A percentile compares a stretch with the other conserved stretches of the same genome.
phyloP scores from a whole-genome alignment of 164 flowering plant genomes.

The Pachysandra terminalis region DNA sequence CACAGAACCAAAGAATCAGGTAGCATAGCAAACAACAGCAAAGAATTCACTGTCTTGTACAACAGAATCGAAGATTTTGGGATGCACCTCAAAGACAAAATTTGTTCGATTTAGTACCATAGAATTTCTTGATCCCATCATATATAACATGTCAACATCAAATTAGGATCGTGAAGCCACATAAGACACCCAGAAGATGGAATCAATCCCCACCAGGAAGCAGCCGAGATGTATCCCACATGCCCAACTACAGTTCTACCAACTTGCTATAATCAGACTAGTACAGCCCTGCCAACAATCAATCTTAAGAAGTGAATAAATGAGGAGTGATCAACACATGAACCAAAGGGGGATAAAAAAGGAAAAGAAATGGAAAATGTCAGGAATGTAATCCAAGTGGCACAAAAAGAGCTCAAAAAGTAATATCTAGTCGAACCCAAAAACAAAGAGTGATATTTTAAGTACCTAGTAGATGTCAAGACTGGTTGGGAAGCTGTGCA shows the following conservation, averaged over 20 bases:
- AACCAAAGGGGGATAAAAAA: background rate
- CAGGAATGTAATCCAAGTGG: background rate
- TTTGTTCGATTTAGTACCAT: background rate
- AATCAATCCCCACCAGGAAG: background rate
- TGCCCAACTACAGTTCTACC: background rate
- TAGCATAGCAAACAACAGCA: background rate
- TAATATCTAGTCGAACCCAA: background rate
- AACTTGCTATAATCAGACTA: background rate
- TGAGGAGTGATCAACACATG: background rate
- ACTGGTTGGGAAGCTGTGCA: conserved; percentile 81
- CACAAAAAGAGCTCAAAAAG: background rate
- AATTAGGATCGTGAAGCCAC: background rate
- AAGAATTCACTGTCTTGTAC: background rate
- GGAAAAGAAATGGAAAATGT: background rate
- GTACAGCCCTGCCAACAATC: conserved; percentile 3
- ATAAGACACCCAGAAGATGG: background rate
- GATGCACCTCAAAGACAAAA: background rate
- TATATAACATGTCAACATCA: background rate
- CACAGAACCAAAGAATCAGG: background rate
- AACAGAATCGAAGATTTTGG: background rate
- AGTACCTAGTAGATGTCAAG: conserved; percentile 18
- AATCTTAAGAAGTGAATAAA: background rate
- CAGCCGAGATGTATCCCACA: background rate
- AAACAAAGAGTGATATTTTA: background rate
- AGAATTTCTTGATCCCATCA: conserved; percentile 2